These are phyloP conservation scores for Cladosporium velox DNA, from an alignment of 2,329 filamentous ascomycete species.

Conservation along the genomic window DNA sequence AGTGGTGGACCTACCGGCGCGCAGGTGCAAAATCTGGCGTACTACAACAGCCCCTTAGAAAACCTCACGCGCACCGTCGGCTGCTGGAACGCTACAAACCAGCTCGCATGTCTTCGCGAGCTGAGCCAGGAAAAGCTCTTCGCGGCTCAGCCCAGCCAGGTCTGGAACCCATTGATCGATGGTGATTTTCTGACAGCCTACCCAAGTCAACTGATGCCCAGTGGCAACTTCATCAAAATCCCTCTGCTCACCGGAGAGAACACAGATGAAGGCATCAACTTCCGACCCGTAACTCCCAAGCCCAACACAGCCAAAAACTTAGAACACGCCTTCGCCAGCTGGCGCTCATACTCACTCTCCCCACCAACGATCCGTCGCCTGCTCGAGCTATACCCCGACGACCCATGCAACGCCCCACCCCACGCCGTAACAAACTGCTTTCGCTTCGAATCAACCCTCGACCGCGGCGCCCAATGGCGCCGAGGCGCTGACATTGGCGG, in stretches of 20 bases:
- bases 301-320: slow-evolving; percentile 47
- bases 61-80: slow-evolving; percentile 16
- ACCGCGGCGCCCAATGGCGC: slow-evolving; percentile 47
- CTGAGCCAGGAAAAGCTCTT: slow-evolving; percentile 36
- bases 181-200: slow-evolving; percentile 52
- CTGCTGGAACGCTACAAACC: slow-evolving; percentile 24
- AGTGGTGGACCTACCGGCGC: slow-evolving; percentile 35
- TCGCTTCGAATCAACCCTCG: slow-evolving; percentile 30
- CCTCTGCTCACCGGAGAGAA: slow-evolving; percentile 54
- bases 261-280: slow-evolving; percentile 53
- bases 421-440: slow-evolving; percentile 35
- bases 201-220: slow-evolving; percentile 48
- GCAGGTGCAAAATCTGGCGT: slow-evolving; percentile 3
- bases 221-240: slow-evolving; percentile 47
- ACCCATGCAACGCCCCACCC: slow-evolving; percentile 51
- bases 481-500: slow-evolving; percentile 49
- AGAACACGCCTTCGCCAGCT: slow-evolving; percentile 41
- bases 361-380: slow-evolving; percentile 48
- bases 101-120: slow-evolving; percentile 42
- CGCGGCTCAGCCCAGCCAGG: slow-evolving; percentile 41
- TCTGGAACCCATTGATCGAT: slow-evolving; percentile 46
- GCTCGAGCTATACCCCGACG: slow-evolving; percentile 52
- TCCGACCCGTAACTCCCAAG: slow-evolving; percentile 40
- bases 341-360: slow-evolving; percentile 51
- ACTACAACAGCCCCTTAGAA: background rate